phyloP scores from a whole-genome alignment of 192 early-diverging fungal species.

The Podila verticillata region DNA sequence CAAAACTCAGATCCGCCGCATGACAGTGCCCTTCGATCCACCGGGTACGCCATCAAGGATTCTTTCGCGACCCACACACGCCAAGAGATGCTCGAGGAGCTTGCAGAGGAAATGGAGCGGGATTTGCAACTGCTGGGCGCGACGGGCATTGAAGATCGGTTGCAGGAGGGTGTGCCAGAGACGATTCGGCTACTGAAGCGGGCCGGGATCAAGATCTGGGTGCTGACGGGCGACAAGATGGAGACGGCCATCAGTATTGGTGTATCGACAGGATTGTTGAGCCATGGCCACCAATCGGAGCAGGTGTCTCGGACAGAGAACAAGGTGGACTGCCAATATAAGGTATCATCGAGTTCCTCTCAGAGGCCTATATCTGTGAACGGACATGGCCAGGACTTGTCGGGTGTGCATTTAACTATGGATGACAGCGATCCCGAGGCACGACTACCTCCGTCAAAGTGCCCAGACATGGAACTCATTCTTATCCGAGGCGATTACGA shows the following conservation, averaged over 20 bases:
- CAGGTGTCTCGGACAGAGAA: background rate
- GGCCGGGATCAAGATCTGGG: conserved; percentile 83
- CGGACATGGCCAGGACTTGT: no score
- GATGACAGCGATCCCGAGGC: background rate
- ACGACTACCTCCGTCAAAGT: background rate
- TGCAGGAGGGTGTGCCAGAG: conserved; percentile 83
- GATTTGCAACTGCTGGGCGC: conserved; percentile 71
- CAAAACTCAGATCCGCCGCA: background rate
- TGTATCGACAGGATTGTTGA: conserved; percentile 74
- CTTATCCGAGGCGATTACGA: conserved; percentile 55
- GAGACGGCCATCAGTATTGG: conserved; percentile 89
- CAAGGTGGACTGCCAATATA: background rate
- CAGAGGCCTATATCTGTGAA: no score
- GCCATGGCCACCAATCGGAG: conserved; percentile 4
- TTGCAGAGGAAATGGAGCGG: conserved; percentile 68
- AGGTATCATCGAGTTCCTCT: background rate
- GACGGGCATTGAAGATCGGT: conserved; percentile 82
- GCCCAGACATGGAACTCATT: conserved; percentile 68
- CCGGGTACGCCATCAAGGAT: background rate
- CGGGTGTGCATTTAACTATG: background rate
- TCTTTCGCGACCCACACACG: background rate
- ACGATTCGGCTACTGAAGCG: conserved; percentile 67
- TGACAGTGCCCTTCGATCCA: background rate
- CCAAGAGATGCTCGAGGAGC: conserved; percentile 12
- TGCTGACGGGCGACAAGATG: conserved; percentile 84